Percentiles rank a stretch among this genome's conserved stretches.
phyloP scores from a whole-genome alignment of 805 yeast species.

The Yamadazyma philogaea region DNA sequence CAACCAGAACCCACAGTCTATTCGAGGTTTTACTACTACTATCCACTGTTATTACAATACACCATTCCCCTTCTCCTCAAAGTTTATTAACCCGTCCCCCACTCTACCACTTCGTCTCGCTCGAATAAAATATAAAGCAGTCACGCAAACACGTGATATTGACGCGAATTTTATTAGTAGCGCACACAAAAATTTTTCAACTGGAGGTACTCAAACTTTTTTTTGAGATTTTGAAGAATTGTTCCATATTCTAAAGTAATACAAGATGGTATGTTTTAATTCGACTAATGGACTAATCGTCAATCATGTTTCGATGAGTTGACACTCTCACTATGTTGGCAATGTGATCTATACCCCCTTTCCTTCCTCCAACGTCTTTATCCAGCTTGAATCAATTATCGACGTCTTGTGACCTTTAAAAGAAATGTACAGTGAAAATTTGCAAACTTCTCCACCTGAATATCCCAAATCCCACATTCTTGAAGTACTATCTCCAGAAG shows the following conservation, averaged over 20 bases:
- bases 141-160: constrained; percentile 11
- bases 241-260: constrained; percentile 10
- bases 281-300: too few species aligned
- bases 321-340: too few species aligned
- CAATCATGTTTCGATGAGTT: too few species aligned
- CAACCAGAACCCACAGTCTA: too few species aligned
- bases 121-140: constrained; percentile 6
- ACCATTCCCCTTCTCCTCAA: not conserved
- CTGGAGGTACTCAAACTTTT: constrained; percentile 6
- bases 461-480: not conserved
- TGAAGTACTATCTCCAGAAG: not conserved
- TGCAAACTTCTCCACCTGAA: too few species aligned
- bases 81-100: not conserved
- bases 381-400: not conserved
- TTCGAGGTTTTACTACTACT: too few species aligned
- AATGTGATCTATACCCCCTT: too few species aligned
- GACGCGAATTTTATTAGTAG: not conserved
- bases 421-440: not conserved
- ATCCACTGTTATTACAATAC: too few species aligned
- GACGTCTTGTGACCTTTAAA: not conserved
- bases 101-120: not conserved
- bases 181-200: constrained; percentile 9
- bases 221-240: constrained; percentile 4
- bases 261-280: constrained; percentile 14
- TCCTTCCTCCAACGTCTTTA: not conserved